Evolutionary conservation across 768 basidiomycete genomes (phyloP), one percentile per base, ranked within the genome.

Genomic region (Panus rudis): DNA sequence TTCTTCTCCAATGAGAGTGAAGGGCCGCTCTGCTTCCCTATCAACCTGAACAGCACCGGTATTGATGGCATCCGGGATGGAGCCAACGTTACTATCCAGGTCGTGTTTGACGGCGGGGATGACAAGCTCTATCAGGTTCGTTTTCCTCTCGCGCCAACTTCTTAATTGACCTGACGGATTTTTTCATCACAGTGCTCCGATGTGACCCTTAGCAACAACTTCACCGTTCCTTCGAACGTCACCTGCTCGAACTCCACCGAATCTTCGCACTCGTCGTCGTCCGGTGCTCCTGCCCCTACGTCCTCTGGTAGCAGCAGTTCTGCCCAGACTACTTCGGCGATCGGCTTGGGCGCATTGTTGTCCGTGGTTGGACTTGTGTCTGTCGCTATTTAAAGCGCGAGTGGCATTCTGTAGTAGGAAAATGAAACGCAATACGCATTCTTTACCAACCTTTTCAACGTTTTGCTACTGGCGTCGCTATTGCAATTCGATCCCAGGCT

Each of bases 51-150:
- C 1, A 53, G 63, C 0, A 63, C 76, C 30, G 65, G 67, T 25
- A 63, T 86, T 22, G 58, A 64, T 25, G 73, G 70, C 12, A 56
- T 84, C 39, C 59, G 64, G 42, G 70, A 81, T 46, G 85, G 87
- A 7, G 69, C 76, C 16, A 81, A 87, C 49, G 80, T 86, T 28
- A 90, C 90, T 1, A 65, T 92, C 37, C 79, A 85, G 61, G 53
- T 88, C 19, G 50, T 75, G 22, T 90, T 63, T 56, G 62, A 77
- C 50, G 85, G 84, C 30, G 86, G 85, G 26, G 88, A 92, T 55
- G 80, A 79, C 17, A 37, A 56, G 22, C 70, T 92, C 6, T 89
- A 71, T 63, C 85, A 90, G 70, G 84, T 76, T 53, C 32, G 62
- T 55, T 14, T 21, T 37, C 20, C 24, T 12, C 14, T 49, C 27